Evolutionary conservation across 805 yeast species (phyloP).

Genomic region (Ogataea dorogensis): DNA sequence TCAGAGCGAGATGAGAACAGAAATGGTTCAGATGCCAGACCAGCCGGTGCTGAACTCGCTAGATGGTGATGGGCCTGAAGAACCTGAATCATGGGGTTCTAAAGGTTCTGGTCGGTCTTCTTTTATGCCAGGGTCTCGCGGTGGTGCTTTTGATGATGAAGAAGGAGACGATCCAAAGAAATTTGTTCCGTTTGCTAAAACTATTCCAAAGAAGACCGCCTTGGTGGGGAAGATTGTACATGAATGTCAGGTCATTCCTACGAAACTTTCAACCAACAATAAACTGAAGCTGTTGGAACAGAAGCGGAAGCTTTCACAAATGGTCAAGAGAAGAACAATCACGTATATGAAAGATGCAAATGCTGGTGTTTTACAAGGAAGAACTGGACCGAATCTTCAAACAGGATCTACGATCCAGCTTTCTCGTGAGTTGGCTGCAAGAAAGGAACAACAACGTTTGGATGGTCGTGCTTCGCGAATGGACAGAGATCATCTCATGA

Average conservation of each 20-base stretch:
- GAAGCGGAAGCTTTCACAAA: slow-evolving; percentile 28
- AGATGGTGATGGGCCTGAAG: slow-evolving; percentile 35
- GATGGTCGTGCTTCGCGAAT: slow-evolving; percentile 92
- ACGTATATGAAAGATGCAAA: slow-evolving; percentile 58
- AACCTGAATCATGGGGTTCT: slow-evolving; percentile 32
- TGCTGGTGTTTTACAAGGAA: slow-evolving; percentile 85
- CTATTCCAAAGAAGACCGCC: slow-evolving; percentile 85
- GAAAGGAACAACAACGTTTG: slow-evolving; percentile 51
- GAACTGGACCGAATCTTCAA: slow-evolving; percentile 79
- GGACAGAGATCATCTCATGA: slow-evolving; percentile 90
- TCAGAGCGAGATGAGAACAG: slow-evolving; percentile 50
- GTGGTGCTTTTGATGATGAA: slow-evolving; percentile 9
- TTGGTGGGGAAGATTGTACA: slow-evolving; percentile 85
- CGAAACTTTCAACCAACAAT: slow-evolving; percentile 70
- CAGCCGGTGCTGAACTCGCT: slow-evolving; percentile 47
- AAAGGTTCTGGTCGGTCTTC: slow-evolving; percentile 23
- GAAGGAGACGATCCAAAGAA: slow-evolving; percentile 28
- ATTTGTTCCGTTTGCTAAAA: slow-evolving; percentile 77
- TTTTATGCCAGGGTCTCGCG: slow-evolving; percentile 26
- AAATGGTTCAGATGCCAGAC: slow-evolving; percentile 50
- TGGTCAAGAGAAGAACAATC: slow-evolving; percentile 46
- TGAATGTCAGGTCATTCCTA: slow-evolving; percentile 87
- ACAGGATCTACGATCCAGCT: slow-evolving; percentile 67
- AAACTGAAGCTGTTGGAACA: slow-evolving; percentile 51
- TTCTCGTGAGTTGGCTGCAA: slow-evolving; percentile 52